phyloP scores from a whole-genome alignment of 345 rosid genomes.

The Acer yangbiense region DNA sequence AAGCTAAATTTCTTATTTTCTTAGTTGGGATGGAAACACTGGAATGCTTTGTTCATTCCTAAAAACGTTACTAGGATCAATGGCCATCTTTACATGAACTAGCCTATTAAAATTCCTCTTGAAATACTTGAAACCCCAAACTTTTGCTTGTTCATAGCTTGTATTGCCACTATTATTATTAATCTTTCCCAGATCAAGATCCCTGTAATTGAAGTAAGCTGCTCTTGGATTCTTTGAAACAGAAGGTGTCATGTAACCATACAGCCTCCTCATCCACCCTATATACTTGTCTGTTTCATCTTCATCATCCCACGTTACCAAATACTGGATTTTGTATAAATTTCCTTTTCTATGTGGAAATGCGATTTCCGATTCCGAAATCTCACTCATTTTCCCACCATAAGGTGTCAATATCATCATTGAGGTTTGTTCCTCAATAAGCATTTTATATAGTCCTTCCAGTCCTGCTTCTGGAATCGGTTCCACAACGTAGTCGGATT shows the following conservation, averaged over 20 bases:
- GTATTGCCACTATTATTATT: conserved; percentile 21
- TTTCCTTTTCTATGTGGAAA: conserved; percentile 62
- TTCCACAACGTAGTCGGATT: conserved; percentile 53
- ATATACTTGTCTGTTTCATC: conserved; percentile 25
- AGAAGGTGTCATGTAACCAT: conserved; percentile 43
- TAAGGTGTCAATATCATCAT: conserved; percentile 52
- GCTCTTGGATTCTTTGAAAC: conserved; percentile 68
- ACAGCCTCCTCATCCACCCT: conserved; percentile 35
- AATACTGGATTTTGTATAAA: conserved; percentile 48
- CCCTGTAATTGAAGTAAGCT: conserved; percentile 63
- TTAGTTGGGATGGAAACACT: not conserved
- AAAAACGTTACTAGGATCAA: conserved; percentile 35
- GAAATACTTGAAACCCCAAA: conserved; percentile 48
- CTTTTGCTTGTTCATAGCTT: conserved; percentile 46
- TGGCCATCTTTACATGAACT: not conserved
- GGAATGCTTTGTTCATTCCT: conserved; percentile 40
- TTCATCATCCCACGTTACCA: conserved; percentile 36
- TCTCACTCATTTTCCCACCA: conserved; percentile 57
- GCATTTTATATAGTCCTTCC: conserved; percentile 29
- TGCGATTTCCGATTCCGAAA: conserved; percentile 35
- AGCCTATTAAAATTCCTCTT: conserved; percentile 25
- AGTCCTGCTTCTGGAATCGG: conserved; percentile 42
- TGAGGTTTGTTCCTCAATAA: conserved; percentile 22
- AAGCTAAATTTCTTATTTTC: not conserved
- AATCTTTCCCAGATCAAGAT: conserved; percentile 58